phyloP scores from a whole-genome alignment of 768 basidiomycete genomes.

The Cystobasidium onofrii region DNA sequence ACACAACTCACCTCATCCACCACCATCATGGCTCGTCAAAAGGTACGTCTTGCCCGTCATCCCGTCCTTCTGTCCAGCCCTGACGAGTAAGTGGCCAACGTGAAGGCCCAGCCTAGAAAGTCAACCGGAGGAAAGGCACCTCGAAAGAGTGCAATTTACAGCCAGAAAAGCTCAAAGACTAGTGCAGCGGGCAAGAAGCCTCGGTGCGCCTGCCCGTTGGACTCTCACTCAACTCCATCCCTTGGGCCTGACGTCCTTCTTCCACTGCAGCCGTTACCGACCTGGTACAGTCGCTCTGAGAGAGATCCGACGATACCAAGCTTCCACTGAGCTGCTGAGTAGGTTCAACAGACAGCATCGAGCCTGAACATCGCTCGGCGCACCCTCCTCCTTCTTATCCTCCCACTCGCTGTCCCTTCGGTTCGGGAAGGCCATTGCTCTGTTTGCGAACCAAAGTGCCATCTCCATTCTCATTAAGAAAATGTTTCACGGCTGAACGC shows the following conservation, averaged over 20 bases:
- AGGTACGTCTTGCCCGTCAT: background rate
- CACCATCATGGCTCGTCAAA: background rate
- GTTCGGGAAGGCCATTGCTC: background rate
- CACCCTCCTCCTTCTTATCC: background rate
- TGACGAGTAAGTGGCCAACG: background rate
- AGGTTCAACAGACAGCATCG: too few species aligned
- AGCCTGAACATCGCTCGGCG: too few species aligned
- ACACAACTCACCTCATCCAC: background rate
- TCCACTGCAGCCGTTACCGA: slow-evolving; percentile 48
- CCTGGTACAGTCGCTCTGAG: slow-evolving; percentile 52
- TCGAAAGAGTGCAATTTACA: background rate
- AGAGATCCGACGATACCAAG: slow-evolving; percentile 50
- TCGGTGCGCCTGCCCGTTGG: background rate
- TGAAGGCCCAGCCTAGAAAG: slow-evolving; percentile 1
- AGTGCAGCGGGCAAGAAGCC: background rate
- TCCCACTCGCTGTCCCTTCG: background rate
- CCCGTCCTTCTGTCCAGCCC: background rate
- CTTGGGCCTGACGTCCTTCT: background rate
- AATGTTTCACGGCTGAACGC: background rate
- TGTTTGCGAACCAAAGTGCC: background rate
- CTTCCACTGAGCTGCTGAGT: slow-evolving; percentile 45
- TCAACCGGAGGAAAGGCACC: slow-evolving; percentile 43
- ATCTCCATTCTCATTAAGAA: background rate
- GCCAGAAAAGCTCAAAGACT: background rate
- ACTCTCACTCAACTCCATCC: background rate